Percentiles rank a stretch among this genome's conserved stretches.
phyloP scores from a whole-genome alignment of 768 basidiomycete species.

The Hericium rajendrae region DNA sequence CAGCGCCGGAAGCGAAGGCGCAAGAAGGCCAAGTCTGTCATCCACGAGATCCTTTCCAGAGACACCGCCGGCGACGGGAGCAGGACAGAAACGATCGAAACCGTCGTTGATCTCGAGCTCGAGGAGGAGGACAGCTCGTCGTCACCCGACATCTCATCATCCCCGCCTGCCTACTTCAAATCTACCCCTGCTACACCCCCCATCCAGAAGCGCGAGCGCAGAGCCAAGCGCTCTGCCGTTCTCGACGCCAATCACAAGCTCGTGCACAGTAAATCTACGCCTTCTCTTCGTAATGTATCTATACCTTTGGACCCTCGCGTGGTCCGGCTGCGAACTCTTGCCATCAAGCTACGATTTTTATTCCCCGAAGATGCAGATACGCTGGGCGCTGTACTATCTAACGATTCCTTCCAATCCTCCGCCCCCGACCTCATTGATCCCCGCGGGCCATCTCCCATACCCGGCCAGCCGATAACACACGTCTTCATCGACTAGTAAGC shows the following conservation, averaged over 20 bases:
- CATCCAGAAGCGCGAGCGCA: not conserved
- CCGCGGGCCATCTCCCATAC: constrained; percentile 24
- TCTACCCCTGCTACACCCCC: constrained; percentile 20
- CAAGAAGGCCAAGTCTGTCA: constrained; percentile 17
- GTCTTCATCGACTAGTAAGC: constrained; percentile 54
- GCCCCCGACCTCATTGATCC: constrained; percentile 25
- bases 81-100: constrained; percentile 8
- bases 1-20: constrained; percentile 27
- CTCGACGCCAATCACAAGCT: constrained; percentile 20
- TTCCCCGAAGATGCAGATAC: constrained; percentile 42
- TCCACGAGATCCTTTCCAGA: constrained; percentile 4
- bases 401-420: constrained; percentile 16
- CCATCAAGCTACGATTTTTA: constrained; percentile 43
- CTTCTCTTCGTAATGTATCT: constrained; percentile 28
- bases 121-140: constrained; percentile 19
- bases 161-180: constrained; percentile 19
- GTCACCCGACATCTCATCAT: constrained; percentile 19
- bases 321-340: constrained; percentile 42
- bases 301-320: constrained; percentile 38
- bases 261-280: constrained; percentile 39
- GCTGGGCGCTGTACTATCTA: constrained; percentile 21
- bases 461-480: constrained; percentile 25
- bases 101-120: not conserved
- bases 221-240: not conserved
- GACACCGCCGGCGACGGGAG: constrained; percentile 5